Conservation (phyloP, 495 filamentous ascomycete species). For the Margaritispora aquatica region DNA sequence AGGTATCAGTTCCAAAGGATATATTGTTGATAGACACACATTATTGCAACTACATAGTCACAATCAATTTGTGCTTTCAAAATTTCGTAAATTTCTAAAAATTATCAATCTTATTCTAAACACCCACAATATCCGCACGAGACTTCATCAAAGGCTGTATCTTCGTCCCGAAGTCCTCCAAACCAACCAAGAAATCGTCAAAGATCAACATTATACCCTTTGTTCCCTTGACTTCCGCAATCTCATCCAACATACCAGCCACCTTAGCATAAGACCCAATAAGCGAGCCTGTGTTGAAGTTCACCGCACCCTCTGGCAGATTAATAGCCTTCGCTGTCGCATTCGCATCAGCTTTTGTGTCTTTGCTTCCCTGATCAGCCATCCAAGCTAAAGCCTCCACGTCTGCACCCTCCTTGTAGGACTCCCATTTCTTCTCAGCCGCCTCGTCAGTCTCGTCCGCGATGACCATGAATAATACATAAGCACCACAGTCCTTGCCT, state of each 20-base stretch:
- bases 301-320: constrained; percentile 26
- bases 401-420: constrained; percentile 27
- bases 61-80: neutral
- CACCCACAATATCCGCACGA: constrained; percentile 16
- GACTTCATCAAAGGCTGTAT: constrained; percentile 43
- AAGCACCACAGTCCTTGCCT: constrained; percentile 26
- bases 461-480: constrained; percentile 29
- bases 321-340: constrained; percentile 23
- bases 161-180: constrained; percentile 27
- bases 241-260: constrained; percentile 28
- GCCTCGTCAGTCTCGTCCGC: constrained; percentile 29
- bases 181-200: constrained; percentile 26
- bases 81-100: neutral
- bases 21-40: no score
- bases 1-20: no score
- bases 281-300: constrained; percentile 28
- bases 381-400: constrained; percentile 27
- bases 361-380: constrained; percentile 25
- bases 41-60: no score
- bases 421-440: constrained; percentile 27
- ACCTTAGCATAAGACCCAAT: constrained; percentile 27
- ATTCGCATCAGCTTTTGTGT: constrained; percentile 26
- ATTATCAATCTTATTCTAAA: neutral
- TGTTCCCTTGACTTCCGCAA: constrained; percentile 24
- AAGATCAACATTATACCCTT: constrained; percentile 32